Conservation (phyloP, 495 filamentous ascomycete genomes). For the Lineolata rhizophorae region DNA sequence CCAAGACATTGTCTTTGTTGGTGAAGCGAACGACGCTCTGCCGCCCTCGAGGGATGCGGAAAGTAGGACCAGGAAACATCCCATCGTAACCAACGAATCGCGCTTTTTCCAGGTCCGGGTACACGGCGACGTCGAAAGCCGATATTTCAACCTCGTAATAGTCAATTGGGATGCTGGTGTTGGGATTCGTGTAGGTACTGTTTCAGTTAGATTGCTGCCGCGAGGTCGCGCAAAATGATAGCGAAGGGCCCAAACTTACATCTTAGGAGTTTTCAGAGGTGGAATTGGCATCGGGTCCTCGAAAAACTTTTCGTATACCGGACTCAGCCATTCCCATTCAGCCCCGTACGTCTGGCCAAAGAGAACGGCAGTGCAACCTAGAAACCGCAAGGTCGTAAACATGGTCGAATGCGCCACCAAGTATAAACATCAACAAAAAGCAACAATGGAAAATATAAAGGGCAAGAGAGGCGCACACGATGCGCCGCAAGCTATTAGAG, state of each 20-base stretch:
- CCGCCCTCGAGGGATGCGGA: constrained; percentile 20
- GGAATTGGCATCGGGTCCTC: constrained; percentile 26
- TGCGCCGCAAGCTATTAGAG: too few species aligned
- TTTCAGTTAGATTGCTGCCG: constrained; percentile 1
- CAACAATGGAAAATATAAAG: too few species aligned
- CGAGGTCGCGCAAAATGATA: constrained; percentile 5
- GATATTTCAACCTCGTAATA: constrained; percentile 29
- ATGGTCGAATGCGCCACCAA: too few species aligned
- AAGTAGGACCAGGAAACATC: constrained; percentile 29
- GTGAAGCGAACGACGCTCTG: constrained; percentile 26
- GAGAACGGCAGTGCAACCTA: too few species aligned
- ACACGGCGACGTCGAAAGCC: constrained; percentile 22
- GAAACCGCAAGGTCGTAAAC: too few species aligned
- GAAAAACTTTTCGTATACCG: constrained; percentile 24
- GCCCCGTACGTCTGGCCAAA: too few species aligned
- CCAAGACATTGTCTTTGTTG: constrained; percentile 19
- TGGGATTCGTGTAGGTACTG: constrained; percentile 10
- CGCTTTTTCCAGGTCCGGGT: constrained; percentile 23
- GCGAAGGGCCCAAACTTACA: constrained; percentile 12
- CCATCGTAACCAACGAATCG: constrained; percentile 30
- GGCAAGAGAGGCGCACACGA: too few species aligned
- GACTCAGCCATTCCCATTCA: constrained; percentile 9
- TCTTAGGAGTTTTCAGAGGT: constrained; percentile 20
- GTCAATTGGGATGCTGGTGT: constrained; percentile 16
- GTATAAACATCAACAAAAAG: too few species aligned